A percentile compares a stretch with the other conserved stretches of the same genome.
Conservation (phyloP, 1,284 basidiomycete genomes). For the Amylostereum chailletii region DNA sequence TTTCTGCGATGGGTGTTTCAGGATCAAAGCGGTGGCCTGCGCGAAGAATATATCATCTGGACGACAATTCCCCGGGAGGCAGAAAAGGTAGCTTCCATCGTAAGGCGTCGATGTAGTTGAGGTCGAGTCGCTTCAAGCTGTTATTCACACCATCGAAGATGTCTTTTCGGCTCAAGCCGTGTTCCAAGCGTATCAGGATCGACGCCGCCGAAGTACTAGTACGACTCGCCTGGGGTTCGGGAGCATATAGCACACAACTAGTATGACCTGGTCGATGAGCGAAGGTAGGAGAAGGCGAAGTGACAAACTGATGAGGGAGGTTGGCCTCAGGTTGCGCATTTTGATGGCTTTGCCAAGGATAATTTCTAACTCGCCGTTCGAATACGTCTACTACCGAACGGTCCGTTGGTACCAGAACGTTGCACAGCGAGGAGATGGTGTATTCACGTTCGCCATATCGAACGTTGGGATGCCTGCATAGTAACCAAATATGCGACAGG, state of each 20-base stretch:
- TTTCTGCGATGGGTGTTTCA: slow-evolving; percentile 27
- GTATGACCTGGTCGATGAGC: neutral
- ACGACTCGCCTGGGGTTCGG: neutral
- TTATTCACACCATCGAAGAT: slow-evolving; percentile 67
- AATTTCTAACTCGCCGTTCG: slow-evolving; percentile 1
- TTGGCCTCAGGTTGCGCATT: slow-evolving; percentile 1
- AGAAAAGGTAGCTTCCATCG: slow-evolving; percentile 49
- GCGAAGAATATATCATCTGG: neutral
- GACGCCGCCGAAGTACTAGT: slow-evolving; percentile 17
- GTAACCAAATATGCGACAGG: neutral
- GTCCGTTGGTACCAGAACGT: neutral
- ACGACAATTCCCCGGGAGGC: neutral
- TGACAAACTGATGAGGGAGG: slow-evolving; percentile 3
- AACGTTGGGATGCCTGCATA: neutral
- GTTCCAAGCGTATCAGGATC: slow-evolving; percentile 22
- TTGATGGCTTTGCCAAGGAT: slow-evolving; percentile 8
- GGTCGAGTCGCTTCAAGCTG: slow-evolving; percentile 54
- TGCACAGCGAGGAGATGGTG: neutral
- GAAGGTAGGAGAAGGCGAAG: neutral
- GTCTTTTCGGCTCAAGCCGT: slow-evolving; percentile 32
- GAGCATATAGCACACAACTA: neutral
- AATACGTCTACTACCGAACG: slow-evolving; percentile 1
- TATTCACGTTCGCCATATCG: neutral
- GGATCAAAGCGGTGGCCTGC: slow-evolving; percentile 25
- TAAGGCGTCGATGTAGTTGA: slow-evolving; percentile 65